Conservation (phyloP, 2,329 filamentous ascomycete species). For the Fusarium sp. region DNA sequence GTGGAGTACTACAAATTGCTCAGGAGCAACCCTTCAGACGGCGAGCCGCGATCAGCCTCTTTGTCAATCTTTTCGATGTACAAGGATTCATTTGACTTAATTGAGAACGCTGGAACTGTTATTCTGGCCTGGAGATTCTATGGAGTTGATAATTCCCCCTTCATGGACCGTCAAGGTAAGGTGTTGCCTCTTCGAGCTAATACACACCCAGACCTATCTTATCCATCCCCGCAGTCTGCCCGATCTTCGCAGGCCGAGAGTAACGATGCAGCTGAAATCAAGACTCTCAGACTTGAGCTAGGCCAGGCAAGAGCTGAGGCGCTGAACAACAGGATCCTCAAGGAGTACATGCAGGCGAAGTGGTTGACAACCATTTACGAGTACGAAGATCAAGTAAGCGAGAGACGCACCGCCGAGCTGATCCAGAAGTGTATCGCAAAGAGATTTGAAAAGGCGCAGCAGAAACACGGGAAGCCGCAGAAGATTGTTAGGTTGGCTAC, state of each 20-base stretch:
- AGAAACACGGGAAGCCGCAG: background rate
- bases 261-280: rapidly evolving
- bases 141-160: rapidly evolving
- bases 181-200: background rate
- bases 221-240: background rate
- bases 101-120: background rate
- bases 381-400: background rate
- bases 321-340: background rate
- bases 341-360: background rate
- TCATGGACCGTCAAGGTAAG: background rate
- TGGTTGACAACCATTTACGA: background rate
- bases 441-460: background rate
- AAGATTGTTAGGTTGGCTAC: background rate
- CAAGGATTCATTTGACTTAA: background rate
- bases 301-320: background rate
- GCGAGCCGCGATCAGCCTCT: background rate
- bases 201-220: background rate
- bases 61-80: background rate
- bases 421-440: background rate
- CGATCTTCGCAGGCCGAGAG: rapidly evolving
- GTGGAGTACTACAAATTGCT: background rate
- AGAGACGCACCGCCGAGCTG: background rate
- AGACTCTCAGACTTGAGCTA: background rate
- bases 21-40: background rate
- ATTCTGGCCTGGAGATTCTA: background rate